These are phyloP conservation scores for Calocybe indica DNA, from an alignment of 768 basidiomycete genomes.

Conservation along the genomic window DNA sequence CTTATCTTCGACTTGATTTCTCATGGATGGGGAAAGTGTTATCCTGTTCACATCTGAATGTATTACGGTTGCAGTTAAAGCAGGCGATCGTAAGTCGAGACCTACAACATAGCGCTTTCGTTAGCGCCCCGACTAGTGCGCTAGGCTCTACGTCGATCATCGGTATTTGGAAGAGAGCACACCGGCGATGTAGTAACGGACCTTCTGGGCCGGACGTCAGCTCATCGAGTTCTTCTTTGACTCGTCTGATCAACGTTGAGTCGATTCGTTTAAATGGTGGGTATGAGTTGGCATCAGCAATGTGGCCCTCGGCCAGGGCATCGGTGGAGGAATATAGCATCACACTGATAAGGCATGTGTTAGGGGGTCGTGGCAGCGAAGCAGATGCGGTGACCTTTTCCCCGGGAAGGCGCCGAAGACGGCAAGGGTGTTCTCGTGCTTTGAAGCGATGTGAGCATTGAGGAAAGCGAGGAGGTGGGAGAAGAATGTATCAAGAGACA, in stretches of 20 bases:
- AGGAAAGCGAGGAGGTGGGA: conserved; percentile 85
- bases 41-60: conserved; percentile 35
- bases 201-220: conserved; percentile 50
- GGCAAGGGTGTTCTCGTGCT: conserved; percentile 88
- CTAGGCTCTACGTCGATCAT: conserved; percentile 36
- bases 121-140: conserved; percentile 82
- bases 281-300: conserved; percentile 74
- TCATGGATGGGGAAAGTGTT: conserved; percentile 21
- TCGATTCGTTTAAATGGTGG: conserved; percentile 80
- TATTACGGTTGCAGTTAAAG: not conserved
- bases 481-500: conserved; percentile 70
- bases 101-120: conserved; percentile 88
- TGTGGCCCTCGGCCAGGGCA: conserved; percentile 26
- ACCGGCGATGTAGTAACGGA: conserved; percentile 16
- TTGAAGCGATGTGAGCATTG: conserved; percentile 87
- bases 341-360: conserved; percentile 36
- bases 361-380: not conserved
- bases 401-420: conserved; percentile 87
- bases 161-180: conserved; percentile 9
- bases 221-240: conserved; percentile 56
- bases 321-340: conserved; percentile 74
- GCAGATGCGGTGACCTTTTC: conserved; percentile 52
- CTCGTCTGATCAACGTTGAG: conserved; percentile 52
- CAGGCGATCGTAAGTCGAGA: not conserved
- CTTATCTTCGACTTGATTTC: conserved; percentile 19